Conservation (phyloP, 192 early-diverging fungal genomes). For the Blastocladiella britannica region DNA sequence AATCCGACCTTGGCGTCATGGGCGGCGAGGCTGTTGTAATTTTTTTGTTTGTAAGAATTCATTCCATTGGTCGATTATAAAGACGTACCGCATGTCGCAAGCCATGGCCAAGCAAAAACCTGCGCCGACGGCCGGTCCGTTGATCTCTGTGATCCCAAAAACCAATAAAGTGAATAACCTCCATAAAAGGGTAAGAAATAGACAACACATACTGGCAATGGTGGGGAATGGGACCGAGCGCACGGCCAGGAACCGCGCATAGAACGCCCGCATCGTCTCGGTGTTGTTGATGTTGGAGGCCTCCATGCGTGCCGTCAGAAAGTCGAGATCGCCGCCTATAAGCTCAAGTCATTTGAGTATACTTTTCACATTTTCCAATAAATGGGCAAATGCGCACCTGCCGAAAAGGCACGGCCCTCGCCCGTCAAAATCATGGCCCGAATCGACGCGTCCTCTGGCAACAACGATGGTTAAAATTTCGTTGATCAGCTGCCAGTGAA, state of each 20-base stretch:
- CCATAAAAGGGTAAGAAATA: background rate
- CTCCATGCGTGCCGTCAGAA: conserved; percentile 6
- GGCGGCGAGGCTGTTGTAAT: conserved; percentile 5
- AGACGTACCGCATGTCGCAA: conserved; percentile 5
- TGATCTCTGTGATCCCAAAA: conserved; percentile 7
- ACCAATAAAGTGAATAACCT: background rate
- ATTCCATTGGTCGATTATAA: too few species aligned
- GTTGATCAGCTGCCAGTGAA: too few species aligned
- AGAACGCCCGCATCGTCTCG: conserved; percentile 13
- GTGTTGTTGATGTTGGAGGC: conserved; percentile 3
- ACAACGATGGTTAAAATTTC: background rate
- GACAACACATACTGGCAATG: background rate
- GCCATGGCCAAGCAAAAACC: conserved; percentile 10
- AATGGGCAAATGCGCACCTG: background rate
- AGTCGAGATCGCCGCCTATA: conserved; percentile 10
- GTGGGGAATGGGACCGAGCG: conserved; percentile 8
- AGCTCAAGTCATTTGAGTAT: background rate
- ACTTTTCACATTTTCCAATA: background rate
- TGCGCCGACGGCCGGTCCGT: conserved; percentile 11
- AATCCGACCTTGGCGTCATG: conserved; percentile 8
- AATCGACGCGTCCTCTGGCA: background rate
- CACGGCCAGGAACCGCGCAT: conserved; percentile 9
- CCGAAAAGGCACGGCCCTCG: conserved; percentile 4
- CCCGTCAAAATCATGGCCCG: conserved; percentile 6
- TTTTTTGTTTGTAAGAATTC: too few species aligned